These are phyloP conservation scores for Prosopis cineraria DNA, from an alignment of 306 rosid species.

Conservation along the genomic window DNA sequence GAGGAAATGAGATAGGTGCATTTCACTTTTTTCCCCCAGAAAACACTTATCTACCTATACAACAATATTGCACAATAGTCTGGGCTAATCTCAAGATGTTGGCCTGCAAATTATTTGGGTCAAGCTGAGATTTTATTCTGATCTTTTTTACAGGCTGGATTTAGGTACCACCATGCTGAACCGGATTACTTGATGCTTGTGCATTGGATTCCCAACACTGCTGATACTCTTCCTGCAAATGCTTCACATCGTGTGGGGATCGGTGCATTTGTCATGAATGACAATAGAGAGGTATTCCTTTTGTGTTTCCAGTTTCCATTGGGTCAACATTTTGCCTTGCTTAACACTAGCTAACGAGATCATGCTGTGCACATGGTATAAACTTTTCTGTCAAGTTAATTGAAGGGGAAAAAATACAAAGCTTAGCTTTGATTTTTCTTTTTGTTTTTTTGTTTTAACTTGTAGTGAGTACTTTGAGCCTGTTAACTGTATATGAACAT, in stretches of 20 bases:
- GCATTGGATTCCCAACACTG: slow-evolving; percentile 62
- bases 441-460: background rate
- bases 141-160: slow-evolving; percentile 66
- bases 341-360: background rate
- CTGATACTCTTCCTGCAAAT: slow-evolving; percentile 63
- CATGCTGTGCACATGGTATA: background rate
- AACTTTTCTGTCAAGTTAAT: background rate
- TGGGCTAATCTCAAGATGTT: slow-evolving; percentile 5
- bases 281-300: slow-evolving; percentile 55
- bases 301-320: background rate
- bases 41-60: too few relatives aligned
- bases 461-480: background rate
- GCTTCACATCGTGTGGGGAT: slow-evolving; percentile 84
- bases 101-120: background rate
- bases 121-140: background rate
- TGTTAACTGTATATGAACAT: background rate
- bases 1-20: too few relatives aligned
- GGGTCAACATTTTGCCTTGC: background rate
- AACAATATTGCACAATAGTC: too few relatives aligned
- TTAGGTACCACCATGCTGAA: slow-evolving; percentile 86
- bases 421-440: background rate
- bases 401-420: background rate
- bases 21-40: too few relatives aligned
- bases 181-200: slow-evolving; percentile 81
- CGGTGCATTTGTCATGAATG: slow-evolving; percentile 78